Evolutionary conservation across 345 rosid species (phyloP), one percentile per base, ranked within the genome.

Genomic region (Mallotus nudiflorus): DNA sequence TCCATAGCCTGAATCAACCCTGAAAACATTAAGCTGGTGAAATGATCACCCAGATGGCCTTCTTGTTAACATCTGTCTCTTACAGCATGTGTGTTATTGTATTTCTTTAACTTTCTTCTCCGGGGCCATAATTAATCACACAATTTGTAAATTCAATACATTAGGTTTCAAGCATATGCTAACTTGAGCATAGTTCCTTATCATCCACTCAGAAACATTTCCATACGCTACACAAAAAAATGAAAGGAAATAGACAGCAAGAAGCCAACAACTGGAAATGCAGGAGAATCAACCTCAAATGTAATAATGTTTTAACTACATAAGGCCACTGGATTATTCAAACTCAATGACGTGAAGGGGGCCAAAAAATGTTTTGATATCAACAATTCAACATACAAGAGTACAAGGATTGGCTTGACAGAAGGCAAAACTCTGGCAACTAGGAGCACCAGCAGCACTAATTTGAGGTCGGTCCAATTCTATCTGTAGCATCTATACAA

Each of bases 401-500:
- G n/a, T 37, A 65, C 55, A 28, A 6, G 59, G 67, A 52, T 69
- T 25, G 18, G 60, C 62, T 63, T 62, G 28, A 66, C 27, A 27
- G 40, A 40, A 67, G 63, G 58, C 27, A 63, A 71, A 33, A 16
- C 62, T 68, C 73, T 22, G 37, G 22, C 33, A 53, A 48, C 7
- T 37, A n/a, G 49, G 1, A 45, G 29, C 40, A 62, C 35, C 48
- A 45, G 72, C 69, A 78, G 6, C 6, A 29, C 68, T n/a, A 29
- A 24, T 64, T 27, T 24, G 15, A 54, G 12, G 22, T 46, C 55
- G n/a, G 69, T 63, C 62, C 71, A 56, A 44, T 61, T 31, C 64
- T 56, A 16, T 16, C 31, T 16, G 27, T 52, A 22, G 61, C 65
- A 44, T 50, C 67, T 70, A 83, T 27, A 74, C 65, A 66, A 90